Base-by-base conservation (phyloP, 805 yeast genomes). In the Candida oleophila region DNA sequence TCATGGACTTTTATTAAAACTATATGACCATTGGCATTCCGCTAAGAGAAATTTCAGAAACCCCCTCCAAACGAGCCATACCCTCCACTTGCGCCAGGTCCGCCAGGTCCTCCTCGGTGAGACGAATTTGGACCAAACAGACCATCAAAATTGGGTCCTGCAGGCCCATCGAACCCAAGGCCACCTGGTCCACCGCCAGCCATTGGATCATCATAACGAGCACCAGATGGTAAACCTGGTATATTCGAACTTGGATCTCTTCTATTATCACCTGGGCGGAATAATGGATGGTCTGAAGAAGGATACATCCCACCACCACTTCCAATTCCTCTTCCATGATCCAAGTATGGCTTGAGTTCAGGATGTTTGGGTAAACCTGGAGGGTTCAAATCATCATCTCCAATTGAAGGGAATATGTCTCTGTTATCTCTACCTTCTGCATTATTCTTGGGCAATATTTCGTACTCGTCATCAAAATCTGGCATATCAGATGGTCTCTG, bases 241-340 rank as follows among this genome's bases (percentile, higher is more conserved):
- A 34, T 20, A 20, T 22, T 22, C 14, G 71, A 57, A 3, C 67
- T 52, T 38, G 54, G 51, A 3, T 66, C 66, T n/a, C 49, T 44
- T 5, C 50, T 49, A 12, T 21, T 38, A 4, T 42, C 41, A 15
- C 68, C 68, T 39, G 34, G 4, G 14, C 33, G 8, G 52, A 81
- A 81, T 7, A 81, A 46, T 0, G 84, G 85, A 55, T 81, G 83
- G 38, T 73, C 59, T 1, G 68, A 55, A 3, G 77, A 69, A 1
- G 83, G 81, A 45, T 75, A 63, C 86, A 81, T 80, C 0, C 85
- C 86, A 12, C 80, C 79, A 22, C 60, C 64, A 14, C 36, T 15
- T 11, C 52, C 55, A 16, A 44, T 15, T 0, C 49, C 42, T 2
- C 53, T 46, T 4, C 60, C 51, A 3, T 81, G 81, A 52, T 76